Evolutionary conservation across 2,329 filamentous ascomycete species (phyloP).

Genomic region (Alternaria consortialis): DNA sequence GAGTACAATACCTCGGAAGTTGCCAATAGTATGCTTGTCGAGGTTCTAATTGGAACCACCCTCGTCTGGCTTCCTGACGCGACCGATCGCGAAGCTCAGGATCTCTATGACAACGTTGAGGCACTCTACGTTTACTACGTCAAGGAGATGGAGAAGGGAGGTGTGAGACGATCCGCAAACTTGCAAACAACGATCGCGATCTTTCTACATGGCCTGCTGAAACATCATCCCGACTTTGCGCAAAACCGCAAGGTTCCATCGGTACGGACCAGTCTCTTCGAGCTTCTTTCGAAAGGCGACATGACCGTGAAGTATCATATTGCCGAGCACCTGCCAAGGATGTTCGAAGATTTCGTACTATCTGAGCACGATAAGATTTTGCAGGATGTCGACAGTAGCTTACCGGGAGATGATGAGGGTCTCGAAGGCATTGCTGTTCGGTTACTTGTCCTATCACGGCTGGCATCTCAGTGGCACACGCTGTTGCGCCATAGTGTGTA

Average conservation of each 20-base stretch:
- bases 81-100: slow-evolving; percentile 37
- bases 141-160: slow-evolving; percentile 70
- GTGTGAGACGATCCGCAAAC: slow-evolving; percentile 70
- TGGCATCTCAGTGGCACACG: slow-evolving; percentile 87
- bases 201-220: slow-evolving; percentile 75
- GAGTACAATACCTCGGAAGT: slow-evolving; percentile 52
- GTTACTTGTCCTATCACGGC: slow-evolving; percentile 75
- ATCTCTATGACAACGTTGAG: slow-evolving; percentile 70
- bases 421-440: slow-evolving; percentile 86
- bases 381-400: slow-evolving; percentile 78
- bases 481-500: slow-evolving; percentile 88
- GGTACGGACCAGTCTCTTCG: slow-evolving; percentile 75
- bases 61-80: slow-evolving; percentile 35
- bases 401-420: slow-evolving; percentile 77
- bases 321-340: slow-evolving; percentile 70
- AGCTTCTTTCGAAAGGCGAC: slow-evolving; percentile 71
- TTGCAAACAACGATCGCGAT: slow-evolving; percentile 72
- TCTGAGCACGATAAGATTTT: slow-evolving; percentile 85
- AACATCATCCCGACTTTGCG: slow-evolving; percentile 72
- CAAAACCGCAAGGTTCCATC: slow-evolving; percentile 67
- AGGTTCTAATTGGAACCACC: slow-evolving; percentile 42
- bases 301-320: slow-evolving; percentile 80
- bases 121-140: slow-evolving; percentile 85
- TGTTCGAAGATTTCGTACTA: slow-evolving; percentile 86
- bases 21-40: slow-evolving; percentile 48